Evolutionary conservation across 208 protist species (phyloP), one percentile per base, ranked within the genome.

Genomic region (Trichomonas vaginalis): DNA sequence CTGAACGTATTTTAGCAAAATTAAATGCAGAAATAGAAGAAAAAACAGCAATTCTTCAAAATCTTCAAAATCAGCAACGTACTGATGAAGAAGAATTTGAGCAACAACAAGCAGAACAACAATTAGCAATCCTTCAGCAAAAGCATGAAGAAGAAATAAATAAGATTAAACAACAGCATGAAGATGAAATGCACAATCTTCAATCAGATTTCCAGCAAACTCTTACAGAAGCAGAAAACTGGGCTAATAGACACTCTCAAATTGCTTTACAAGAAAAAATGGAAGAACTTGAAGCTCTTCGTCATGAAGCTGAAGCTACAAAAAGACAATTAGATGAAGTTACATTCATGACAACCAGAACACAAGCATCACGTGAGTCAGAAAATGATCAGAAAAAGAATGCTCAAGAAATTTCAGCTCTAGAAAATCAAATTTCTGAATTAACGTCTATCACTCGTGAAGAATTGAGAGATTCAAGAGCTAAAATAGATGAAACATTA

Each of bases 361-460:
- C 40, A 39, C 27, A 42, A 21, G 14, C 15, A 27, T 48, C 21
- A 27, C 48, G 45, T 49, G 32, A 35, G 6, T 23, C 12, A 35
- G 27, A 48, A 51, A n/a, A 92, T 92, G 17, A 39, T 15, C 86
- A 92, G 15, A 92, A 92, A 9, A 51, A 35, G 27, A 27, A 48
- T 51, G 40, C 86, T 39, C 15, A 92, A 35, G 14, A 92, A 39
- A 92, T 92, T 12, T 23, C 45, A 35, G 17, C 42, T 51, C 86
- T 92, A 39, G 86, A 92, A 92, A 45, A 92, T 35, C 86, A 92
- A 51, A 35, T 92, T 39, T 92, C 86, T 17, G 86, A 92, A 92
- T 27, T 92, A 17, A 92, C 86, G 51, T 51, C 86, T 39, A 40
- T 92, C 17, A 92, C 86, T 10, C 40, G 86, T 51, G 45, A 92